A percentile compares a stretch with the other conserved stretches of the same genome.
Conservation (phyloP, 257 asterid species). For the Paraleonurus japonicus region DNA sequence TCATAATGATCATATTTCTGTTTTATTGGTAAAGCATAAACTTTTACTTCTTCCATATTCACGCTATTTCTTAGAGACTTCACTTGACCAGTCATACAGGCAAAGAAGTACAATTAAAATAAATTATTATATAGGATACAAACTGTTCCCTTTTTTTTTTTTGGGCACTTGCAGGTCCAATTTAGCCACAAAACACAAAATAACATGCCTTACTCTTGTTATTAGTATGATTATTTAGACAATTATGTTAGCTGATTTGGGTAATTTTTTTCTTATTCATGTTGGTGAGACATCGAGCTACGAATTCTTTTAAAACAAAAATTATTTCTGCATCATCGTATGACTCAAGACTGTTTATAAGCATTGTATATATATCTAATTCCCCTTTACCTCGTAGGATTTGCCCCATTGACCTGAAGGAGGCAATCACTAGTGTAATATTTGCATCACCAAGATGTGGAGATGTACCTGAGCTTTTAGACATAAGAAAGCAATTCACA, state of each 20-base stretch:
- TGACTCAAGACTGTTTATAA: constrained; percentile 10
- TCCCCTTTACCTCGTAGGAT: constrained; percentile 44
- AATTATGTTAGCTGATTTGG: neutral
- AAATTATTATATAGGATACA: neutral
- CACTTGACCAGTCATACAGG: neutral
- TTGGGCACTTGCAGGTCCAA: neutral
- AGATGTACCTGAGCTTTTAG: constrained; percentile 84
- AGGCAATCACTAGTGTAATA: constrained; percentile 77
- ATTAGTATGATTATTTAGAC: neutral
- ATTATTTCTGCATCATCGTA: neutral
- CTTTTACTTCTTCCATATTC: neutral
- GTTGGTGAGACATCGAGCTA: neutral
- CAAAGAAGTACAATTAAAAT: neutral
- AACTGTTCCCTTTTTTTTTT: neutral
- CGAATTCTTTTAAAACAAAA: too few relatives aligned
- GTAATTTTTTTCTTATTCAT: neutral
- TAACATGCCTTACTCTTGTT: neutral
- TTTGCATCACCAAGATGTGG: constrained; percentile 96
- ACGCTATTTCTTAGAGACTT: neutral
- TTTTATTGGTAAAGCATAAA: neutral
- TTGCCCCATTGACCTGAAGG: constrained; percentile 94
- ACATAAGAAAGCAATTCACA: constrained; percentile 64
- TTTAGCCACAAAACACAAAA: neutral
- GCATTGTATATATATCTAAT: constrained; percentile 7
- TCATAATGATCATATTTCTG: neutral